Evolutionary conservation across 768 basidiomycete species (phyloP).

Genomic region (Panus rudis): DNA sequence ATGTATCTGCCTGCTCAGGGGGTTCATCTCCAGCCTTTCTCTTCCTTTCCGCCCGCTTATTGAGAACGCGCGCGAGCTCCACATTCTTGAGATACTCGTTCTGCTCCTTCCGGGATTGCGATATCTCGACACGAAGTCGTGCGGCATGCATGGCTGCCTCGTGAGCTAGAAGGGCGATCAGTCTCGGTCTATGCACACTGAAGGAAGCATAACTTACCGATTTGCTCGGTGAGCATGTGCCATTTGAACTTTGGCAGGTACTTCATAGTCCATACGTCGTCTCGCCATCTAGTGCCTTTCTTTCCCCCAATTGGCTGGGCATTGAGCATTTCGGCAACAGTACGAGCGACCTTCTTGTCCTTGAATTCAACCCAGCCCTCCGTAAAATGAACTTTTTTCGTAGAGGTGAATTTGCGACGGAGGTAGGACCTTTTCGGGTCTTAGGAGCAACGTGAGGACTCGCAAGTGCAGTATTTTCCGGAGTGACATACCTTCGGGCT

Average conservation of each 20-base stretch:
- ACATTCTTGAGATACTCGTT: conserved; percentile 91
- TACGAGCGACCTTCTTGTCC: conserved; percentile 85
- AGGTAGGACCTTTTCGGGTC: conserved; percentile 86
- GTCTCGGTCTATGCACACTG: neutral
- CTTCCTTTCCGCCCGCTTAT: conserved; percentile 67
- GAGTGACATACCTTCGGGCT: conserved; percentile 69
- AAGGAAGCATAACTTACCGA: conserved; percentile 55
- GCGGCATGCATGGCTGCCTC: conserved; percentile 86
- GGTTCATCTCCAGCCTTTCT: conserved; percentile 14
- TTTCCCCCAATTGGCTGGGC: conserved; percentile 93
- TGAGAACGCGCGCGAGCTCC: conserved; percentile 80
- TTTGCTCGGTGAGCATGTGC: conserved; percentile 98
- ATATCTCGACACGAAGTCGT: conserved; percentile 84
- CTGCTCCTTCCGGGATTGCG: conserved; percentile 84
- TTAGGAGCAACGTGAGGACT: conserved; percentile 21
- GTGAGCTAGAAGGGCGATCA: conserved; percentile 52
- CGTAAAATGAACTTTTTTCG: conserved; percentile 81
- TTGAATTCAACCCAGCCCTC: conserved; percentile 99
- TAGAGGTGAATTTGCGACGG: conserved; percentile 71
- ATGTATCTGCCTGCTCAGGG: neutral
- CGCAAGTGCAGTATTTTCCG: neutral
- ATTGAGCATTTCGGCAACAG: conserved; percentile 92
- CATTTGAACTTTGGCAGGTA: conserved; percentile 97
- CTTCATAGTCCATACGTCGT: conserved; percentile 99
- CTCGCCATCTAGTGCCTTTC: conserved; percentile 84